These are phyloP conservation scores for Pseudogymnoascus sp. DNA, from an alignment of 2,329 filamentous ascomycete species.

Conservation along the genomic window DNA sequence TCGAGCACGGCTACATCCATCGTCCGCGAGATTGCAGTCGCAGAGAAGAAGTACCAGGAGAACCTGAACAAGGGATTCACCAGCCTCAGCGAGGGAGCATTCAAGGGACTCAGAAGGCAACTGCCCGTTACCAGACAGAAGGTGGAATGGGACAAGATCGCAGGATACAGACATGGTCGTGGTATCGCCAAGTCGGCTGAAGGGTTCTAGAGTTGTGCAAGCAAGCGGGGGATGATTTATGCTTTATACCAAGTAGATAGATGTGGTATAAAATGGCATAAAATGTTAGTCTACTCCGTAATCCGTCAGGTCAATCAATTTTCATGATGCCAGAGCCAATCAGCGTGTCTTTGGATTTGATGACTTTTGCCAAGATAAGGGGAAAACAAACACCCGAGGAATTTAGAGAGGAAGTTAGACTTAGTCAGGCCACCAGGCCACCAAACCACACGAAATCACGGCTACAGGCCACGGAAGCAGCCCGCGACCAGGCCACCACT, in stretches of 20 bases:
- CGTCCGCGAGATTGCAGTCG: slow-evolving; percentile 67
- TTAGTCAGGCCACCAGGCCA: background rate
- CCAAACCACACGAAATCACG: background rate
- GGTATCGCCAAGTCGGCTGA: slow-evolving; percentile 55
- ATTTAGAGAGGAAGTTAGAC: background rate
- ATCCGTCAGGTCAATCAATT: background rate
- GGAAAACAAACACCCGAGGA: slow-evolving; percentile 6
- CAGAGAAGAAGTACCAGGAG: slow-evolving; percentile 92
- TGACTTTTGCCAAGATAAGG: slow-evolving; percentile 5
- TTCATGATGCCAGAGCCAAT: slow-evolving; percentile 1
- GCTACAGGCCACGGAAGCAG: background rate
- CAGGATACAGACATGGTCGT: slow-evolving; percentile 79
- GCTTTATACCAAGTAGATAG: slow-evolving; percentile 11
- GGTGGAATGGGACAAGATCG: slow-evolving; percentile 98
- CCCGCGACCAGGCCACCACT: background rate
- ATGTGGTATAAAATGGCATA: slow-evolving; percentile 3
- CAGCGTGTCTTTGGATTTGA: background rate
- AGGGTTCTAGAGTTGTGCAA: background rate
- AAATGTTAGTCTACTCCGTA: slow-evolving; percentile 6
- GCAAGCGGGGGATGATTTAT: background rate
- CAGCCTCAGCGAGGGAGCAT: slow-evolving; percentile 83
- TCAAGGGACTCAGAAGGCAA: slow-evolving; percentile 88
- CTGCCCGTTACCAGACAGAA: slow-evolving; percentile 95
- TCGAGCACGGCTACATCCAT: slow-evolving; percentile 57
- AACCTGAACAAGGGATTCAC: slow-evolving; percentile 89